Percentiles rank a stretch among this genome's conserved stretches.
Conservation (phyloP, 495 filamentous ascomycete genomes). For the Penicillium daleae region DNA sequence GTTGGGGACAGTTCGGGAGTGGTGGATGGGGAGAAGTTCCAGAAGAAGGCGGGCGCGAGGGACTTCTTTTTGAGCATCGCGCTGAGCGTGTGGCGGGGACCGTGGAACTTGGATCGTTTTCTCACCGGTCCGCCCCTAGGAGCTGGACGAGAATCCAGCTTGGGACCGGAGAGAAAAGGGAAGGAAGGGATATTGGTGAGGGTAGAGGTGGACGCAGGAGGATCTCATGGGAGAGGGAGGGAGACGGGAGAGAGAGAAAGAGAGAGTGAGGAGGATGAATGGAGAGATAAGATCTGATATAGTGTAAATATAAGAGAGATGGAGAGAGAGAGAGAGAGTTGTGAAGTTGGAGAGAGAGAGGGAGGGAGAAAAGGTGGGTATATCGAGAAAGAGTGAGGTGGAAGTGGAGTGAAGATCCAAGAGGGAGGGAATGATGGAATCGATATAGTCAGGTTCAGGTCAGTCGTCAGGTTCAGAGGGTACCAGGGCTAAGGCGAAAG, state of each 20-base stretch:
- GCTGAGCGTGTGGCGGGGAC: conserved; percentile 39
- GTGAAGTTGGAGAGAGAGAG: background rate
- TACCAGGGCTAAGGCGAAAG: conserved; percentile 1
- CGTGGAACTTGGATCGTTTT: conserved; percentile 30
- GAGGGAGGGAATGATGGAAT: conserved; percentile 13
- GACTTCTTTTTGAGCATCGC: conserved; percentile 57
- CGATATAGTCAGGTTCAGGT: conserved; percentile 9
- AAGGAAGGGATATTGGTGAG: conserved; percentile 17
- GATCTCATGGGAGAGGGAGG: conserved; percentile 3
- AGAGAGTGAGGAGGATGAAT: no score
- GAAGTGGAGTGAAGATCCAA: background rate
- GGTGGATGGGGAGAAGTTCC: conserved; percentile 45
- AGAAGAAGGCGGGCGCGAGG: conserved; percentile 46
- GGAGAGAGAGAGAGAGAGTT: background rate
- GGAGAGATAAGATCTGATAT: background rate
- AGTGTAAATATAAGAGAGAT: background rate
- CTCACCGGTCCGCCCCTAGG: conserved; percentile 31
- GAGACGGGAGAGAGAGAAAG: background rate
- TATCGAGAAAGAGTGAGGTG: background rate
- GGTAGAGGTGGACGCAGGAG: background rate
- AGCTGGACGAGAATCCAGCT: conserved; percentile 29
- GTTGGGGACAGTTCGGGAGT: conserved; percentile 52
- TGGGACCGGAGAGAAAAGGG: conserved; percentile 18
- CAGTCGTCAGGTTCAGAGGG: background rate
- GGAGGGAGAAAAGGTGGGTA: background rate